These are phyloP conservation scores for Yarrowia keelungensis DNA, from an alignment of 805 yeast genomes.

Conservation along the genomic window DNA sequence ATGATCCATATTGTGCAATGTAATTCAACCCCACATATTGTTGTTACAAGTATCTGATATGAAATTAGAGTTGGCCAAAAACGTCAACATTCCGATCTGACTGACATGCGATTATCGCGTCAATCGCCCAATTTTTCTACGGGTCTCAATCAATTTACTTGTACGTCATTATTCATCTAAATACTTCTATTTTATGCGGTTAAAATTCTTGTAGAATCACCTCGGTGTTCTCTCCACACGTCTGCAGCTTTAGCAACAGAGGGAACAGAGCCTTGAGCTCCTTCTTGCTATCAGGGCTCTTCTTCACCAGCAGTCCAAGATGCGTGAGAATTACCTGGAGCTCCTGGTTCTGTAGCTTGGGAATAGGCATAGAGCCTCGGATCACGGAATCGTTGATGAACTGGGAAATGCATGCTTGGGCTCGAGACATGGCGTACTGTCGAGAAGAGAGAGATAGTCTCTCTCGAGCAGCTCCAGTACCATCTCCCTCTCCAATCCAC, in stretches of 20 bases:
- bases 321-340: constrained; percentile 18
- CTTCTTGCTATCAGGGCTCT: constrained; percentile 20
- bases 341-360: constrained; percentile 28
- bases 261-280: constrained; percentile 29
- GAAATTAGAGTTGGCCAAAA: background rate
- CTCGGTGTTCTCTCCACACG: constrained; percentile 21
- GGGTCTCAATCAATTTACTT: background rate
- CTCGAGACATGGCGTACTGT: constrained; percentile 25
- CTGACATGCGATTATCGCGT: background rate
- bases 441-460: background rate
- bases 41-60: too few species aligned
- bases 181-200: constrained; percentile 18
- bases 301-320: constrained; percentile 1
- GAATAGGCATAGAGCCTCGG: constrained; percentile 38
- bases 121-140: too few species aligned
- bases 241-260: constrained; percentile 23
- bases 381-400: constrained; percentile 21
- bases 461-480: constrained; percentile 20
- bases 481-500: constrained; percentile 31
- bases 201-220: constrained; percentile 28
- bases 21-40: background rate
- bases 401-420: constrained; percentile 26
- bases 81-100: background rate
- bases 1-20: background rate
- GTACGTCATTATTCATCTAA: constrained; percentile 9